These are phyloP conservation scores for Cystobasidium onofrii DNA, from an alignment of 768 basidiomycete species.

Conservation along the genomic window DNA sequence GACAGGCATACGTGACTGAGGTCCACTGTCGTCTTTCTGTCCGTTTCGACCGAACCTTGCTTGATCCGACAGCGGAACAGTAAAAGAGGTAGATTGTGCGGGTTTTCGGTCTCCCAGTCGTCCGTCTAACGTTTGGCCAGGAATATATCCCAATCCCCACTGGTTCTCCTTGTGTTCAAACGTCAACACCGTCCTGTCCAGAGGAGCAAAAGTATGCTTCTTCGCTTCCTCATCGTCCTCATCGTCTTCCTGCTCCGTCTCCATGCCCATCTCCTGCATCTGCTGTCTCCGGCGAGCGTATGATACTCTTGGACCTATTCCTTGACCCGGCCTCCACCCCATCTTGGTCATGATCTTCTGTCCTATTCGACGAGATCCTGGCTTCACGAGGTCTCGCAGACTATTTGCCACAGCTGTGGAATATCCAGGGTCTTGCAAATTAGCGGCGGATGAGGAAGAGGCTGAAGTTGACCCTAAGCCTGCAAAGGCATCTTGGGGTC, in stretches of 20 bases:
- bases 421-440: neutral
- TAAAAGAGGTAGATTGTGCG: neutral
- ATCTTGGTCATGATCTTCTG: constrained; percentile 82
- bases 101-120: neutral
- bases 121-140: constrained; percentile 48
- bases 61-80: neutral
- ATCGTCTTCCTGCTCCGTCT: constrained; percentile 51
- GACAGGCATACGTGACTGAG: constrained; percentile 16
- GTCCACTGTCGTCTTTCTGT: neutral
- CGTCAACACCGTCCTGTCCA: constrained; percentile 61
- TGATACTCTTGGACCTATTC: constrained; percentile 80
- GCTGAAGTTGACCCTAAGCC: neutral
- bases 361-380: constrained; percentile 71
- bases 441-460: neutral
- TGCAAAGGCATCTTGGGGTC: constrained; percentile 4
- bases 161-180: constrained; percentile 62
- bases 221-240: constrained; percentile 62
- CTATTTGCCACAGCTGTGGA: constrained; percentile 45
- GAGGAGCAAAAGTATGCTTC: constrained; percentile 77
- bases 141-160: constrained; percentile 74
- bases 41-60: constrained; percentile 4
- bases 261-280: constrained; percentile 37
- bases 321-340: constrained; percentile 90
- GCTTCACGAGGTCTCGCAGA: constrained; percentile 63
- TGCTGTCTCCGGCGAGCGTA: constrained; percentile 62